Evolutionary conservation across 129 eudicot species (phyloP).

Genomic region (Flaveria sonorensis): DNA sequence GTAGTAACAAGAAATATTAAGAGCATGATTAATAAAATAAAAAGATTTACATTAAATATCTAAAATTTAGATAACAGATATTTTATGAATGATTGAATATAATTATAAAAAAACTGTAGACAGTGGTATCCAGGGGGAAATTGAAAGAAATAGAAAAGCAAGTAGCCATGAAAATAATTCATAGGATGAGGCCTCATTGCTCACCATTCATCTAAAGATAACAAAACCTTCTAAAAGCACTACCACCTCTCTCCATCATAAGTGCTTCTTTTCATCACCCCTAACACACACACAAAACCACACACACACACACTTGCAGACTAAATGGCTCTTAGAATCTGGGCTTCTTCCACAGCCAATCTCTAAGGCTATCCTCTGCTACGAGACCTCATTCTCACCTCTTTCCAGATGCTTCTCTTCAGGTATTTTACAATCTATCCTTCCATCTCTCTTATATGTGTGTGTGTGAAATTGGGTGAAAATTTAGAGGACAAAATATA

Average conservation of each 20-base stretch:
- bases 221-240: constrained; percentile 32
- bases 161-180: constrained; percentile 27
- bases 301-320: not conserved
- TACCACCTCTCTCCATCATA: constrained; percentile 28
- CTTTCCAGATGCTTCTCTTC: constrained; percentile 83
- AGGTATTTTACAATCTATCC: constrained; percentile 46
- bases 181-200: constrained; percentile 80
- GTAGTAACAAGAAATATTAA: too few species aligned
- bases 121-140: not conserved
- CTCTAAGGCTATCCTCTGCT: constrained; percentile 62
- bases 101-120: not conserved
- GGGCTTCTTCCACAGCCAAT: constrained; percentile 99
- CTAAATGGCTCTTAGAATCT: constrained; percentile 82
- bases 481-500: not conserved
- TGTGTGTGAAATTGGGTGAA: not conserved
- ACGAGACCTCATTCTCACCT: constrained; percentile 58
- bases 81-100: not conserved
- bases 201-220: constrained; percentile 84
- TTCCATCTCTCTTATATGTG: not conserved
- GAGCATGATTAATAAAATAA: too few species aligned
- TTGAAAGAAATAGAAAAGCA: constrained; percentile 24
- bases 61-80: too few species aligned
- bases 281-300: constrained; percentile 12
- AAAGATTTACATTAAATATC: too few species aligned
- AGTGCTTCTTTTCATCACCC: constrained; percentile 12